These are phyloP conservation scores for Russula foetens DNA, from an alignment of 768 basidiomycete species.

Conservation along the genomic window DNA sequence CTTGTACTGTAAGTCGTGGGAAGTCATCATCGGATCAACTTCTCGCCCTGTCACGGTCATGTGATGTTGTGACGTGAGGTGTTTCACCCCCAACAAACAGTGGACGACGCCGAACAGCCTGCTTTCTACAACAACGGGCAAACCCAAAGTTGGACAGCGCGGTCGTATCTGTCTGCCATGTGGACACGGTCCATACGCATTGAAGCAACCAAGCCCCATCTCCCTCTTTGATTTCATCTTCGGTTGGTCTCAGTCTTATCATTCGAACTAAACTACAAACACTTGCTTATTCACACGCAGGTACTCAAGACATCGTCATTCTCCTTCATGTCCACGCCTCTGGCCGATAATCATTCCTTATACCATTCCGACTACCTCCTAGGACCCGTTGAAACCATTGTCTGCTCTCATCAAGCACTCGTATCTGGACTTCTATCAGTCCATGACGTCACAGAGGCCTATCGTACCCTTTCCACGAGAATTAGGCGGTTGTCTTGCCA, in stretches of 20 bases:
- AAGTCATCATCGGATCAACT: too few relatives aligned
- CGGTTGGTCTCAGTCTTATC: background rate
- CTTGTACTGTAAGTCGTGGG: too few relatives aligned
- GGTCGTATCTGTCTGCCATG: background rate
- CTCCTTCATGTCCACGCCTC: background rate
- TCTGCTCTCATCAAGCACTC: background rate
- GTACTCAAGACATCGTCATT: background rate
- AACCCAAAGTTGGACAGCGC: background rate
- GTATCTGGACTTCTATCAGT: background rate
- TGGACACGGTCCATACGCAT: background rate
- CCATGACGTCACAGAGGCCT: slow-evolving; percentile 13
- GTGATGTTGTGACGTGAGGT: background rate
- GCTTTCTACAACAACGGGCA: too few relatives aligned
- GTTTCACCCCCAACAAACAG: too few relatives aligned
- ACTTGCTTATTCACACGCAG: background rate
- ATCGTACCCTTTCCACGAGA: slow-evolving; percentile 7
- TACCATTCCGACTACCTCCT: background rate
- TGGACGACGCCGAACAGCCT: too few relatives aligned
- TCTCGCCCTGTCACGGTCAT: slow-evolving; percentile 4
- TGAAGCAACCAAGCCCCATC: background rate
- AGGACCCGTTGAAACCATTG: slow-evolving; percentile 13
- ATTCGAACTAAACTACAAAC: background rate
- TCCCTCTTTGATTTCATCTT: background rate
- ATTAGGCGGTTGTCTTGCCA: background rate
- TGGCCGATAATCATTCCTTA: background rate